These are phyloP conservation scores for Coemansia sp. DNA, from an alignment of 192 early-diverging fungal genomes.

Conservation along the genomic window DNA sequence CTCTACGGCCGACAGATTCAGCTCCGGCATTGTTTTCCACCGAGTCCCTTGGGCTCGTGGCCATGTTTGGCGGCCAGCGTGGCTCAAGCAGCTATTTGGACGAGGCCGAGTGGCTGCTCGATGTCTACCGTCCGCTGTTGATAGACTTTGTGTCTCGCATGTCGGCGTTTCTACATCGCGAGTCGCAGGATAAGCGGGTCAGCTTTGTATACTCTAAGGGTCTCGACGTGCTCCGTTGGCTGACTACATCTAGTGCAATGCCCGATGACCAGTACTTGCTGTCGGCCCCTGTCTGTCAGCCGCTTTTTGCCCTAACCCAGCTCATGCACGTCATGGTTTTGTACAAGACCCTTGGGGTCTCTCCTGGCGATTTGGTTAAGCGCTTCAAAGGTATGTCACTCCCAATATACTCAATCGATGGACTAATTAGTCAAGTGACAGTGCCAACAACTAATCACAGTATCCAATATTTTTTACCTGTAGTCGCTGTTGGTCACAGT, in stretches of 20 bases:
- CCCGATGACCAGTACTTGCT: slow-evolving; percentile 76
- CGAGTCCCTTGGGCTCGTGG: slow-evolving; percentile 62
- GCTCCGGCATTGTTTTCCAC: slow-evolving; percentile 29
- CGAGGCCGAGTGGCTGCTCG: slow-evolving; percentile 72
- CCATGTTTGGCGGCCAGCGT: slow-evolving; percentile 94
- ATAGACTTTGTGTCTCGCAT: slow-evolving; percentile 72
- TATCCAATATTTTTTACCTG: not conserved
- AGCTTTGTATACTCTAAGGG: slow-evolving; percentile 62
- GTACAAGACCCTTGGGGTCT: slow-evolving; percentile 60
- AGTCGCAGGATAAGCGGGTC: slow-evolving; percentile 58
- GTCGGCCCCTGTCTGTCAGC: slow-evolving; percentile 72
- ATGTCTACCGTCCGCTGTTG: slow-evolving; percentile 72
- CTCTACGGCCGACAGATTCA: not conserved
- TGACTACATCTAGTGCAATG: slow-evolving; percentile 61
- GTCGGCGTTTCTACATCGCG: slow-evolving; percentile 61
- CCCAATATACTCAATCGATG: not conserved
- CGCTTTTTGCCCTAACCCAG: slow-evolving; percentile 87
- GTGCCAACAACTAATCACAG: not conserved
- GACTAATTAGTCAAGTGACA: not conserved
- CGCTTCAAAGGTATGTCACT: slow-evolving; percentile 34
- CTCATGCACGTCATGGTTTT: slow-evolving; percentile 76
- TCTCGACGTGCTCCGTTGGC: slow-evolving; percentile 78
- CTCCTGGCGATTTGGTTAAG: slow-evolving; percentile 48
- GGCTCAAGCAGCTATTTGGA: slow-evolving; percentile 83
- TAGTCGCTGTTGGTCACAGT: slow-evolving; percentile 75